Evolutionary conservation across 306 rosid genomes (phyloP), one percentile per base, ranked within the genome.

Genomic region (Malus sylvestris): DNA sequence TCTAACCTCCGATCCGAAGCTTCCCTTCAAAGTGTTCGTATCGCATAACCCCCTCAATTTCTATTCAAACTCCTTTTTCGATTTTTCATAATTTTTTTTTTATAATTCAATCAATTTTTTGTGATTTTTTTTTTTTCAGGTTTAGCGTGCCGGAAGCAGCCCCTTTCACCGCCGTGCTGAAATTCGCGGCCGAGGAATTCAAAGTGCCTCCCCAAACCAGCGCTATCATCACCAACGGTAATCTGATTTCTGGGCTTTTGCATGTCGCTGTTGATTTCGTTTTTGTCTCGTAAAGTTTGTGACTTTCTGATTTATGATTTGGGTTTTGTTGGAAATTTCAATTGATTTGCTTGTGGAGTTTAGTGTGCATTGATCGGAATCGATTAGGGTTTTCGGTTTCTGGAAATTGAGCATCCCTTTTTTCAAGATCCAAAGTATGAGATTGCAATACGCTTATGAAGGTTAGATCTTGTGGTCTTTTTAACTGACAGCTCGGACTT

Each of bases 151-250:
- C 98, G 0, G 98, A 96, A 85, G 99, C 97, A 66, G 98, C 98
- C 11, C 99, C 98, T 71, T 96, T 96, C 81, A 96, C 99, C 3
- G 99, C 98, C 60, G 99, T 95, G 73, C 93, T 95, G 81, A 92
- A 92, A 91, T 95, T 87, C 76, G 97, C 98, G 0, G 98, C 98
- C 8, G 99, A 95, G 77, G 97, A 95, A 85, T 95, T 95, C 91
- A 95, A 95, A 81, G 99, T 92, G 76, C 99, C 99, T 70, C 97
- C 99, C 14, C 98, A 95, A 67, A 92, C 99, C 83, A 92, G 99
- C 80, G 99, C 98, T 49, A 92, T 95, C 25, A 95, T 95, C 93
- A 92, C 99, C 87, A 90, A 95, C 72, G 99, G 97, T 92, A 82
- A 42, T 53, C 71, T 2, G 4, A 22, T 63, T 64, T 76, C 40